Percentiles rank a stretch among this genome's conserved stretches.
phyloP scores from a whole-genome alignment of 805 yeast species.

The Peterozyma toletana region DNA sequence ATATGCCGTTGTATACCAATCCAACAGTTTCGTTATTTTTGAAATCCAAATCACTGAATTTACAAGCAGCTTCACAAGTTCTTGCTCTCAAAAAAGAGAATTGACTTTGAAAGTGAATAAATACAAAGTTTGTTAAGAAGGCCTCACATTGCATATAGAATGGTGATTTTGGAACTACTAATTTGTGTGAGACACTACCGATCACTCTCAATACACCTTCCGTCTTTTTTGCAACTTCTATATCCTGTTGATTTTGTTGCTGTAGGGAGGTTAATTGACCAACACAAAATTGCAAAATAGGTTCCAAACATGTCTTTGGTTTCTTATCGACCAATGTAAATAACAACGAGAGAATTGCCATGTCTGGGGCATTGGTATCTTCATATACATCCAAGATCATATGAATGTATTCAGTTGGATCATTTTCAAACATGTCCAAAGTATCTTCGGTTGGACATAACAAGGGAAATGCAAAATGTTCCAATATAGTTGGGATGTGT shows the following conservation, averaged over 20 bases:
- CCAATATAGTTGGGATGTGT: slow-evolving; percentile 54
- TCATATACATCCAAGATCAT: slow-evolving; percentile 64
- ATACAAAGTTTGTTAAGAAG: slow-evolving; percentile 53
- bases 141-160: slow-evolving; percentile 58
- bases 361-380: slow-evolving; percentile 57
- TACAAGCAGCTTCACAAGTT: slow-evolving; percentile 58
- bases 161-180: slow-evolving; percentile 48
- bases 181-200: slow-evolving; percentile 60
- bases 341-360: slow-evolving; percentile 71
- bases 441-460: slow-evolving; percentile 67
- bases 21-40: slow-evolving; percentile 27
- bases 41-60: slow-evolving; percentile 57
- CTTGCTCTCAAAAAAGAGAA: slow-evolving; percentile 70
- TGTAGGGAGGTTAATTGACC: slow-evolving; percentile 34
- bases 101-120: slow-evolving; percentile 63
- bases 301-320: slow-evolving; percentile 48
- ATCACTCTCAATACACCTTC: slow-evolving; percentile 79
- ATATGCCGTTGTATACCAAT: slow-evolving; percentile 37
- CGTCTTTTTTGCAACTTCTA: slow-evolving; percentile 53
- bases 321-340: slow-evolving; percentile 67
- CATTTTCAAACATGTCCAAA: slow-evolving; percentile 74
- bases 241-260: slow-evolving; percentile 24
- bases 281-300: slow-evolving; percentile 55
- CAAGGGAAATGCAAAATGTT: slow-evolving; percentile 74
- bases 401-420: slow-evolving; percentile 89